These are phyloP conservation scores for Clathrospora elynae DNA, from an alignment of 2,329 filamentous ascomycete genomes.

Conservation along the genomic window DNA sequence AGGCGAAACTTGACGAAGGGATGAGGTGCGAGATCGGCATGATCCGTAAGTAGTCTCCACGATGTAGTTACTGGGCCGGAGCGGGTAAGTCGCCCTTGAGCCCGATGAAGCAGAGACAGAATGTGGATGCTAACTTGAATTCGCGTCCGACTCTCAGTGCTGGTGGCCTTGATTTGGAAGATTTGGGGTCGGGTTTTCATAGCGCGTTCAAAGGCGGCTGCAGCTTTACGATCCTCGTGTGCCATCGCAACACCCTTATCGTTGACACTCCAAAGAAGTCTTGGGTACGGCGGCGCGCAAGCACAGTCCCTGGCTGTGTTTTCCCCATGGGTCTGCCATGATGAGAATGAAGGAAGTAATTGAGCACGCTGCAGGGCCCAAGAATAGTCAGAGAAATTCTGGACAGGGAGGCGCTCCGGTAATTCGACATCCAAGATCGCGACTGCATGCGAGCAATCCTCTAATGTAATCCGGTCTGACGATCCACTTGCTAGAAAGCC, in stretches of 20 bases:
- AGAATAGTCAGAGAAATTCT: constrained; percentile 19
- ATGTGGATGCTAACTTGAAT: constrained; percentile 53
- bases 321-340: constrained; percentile 30
- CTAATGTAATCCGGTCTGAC: neutral
- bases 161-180: constrained; percentile 20
- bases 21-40: constrained; percentile 42
- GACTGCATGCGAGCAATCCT: constrained; percentile 26
- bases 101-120: constrained; percentile 52
- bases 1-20: constrained; percentile 51
- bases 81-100: constrained; percentile 40
- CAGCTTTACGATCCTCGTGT: constrained; percentile 51
- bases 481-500: constrained; percentile 6
- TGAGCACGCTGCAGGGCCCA: constrained; percentile 31
- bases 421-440: constrained; percentile 28
- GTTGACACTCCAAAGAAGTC: constrained; percentile 35
- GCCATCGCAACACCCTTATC: constrained; percentile 24
- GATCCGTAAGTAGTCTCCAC: constrained; percentile 58
- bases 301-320: constrained; percentile 10
- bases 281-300: constrained; percentile 35
- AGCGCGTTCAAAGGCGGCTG: constrained; percentile 57
- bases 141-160: constrained; percentile 33
- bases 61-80: constrained; percentile 30
- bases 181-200: constrained; percentile 55
- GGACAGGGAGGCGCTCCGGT: constrained; percentile 3
- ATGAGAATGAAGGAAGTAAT: constrained; percentile 19